Evolutionary conservation across 1,284 basidiomycete genomes (phyloP).

Genomic region (Pholiota adiposa): DNA sequence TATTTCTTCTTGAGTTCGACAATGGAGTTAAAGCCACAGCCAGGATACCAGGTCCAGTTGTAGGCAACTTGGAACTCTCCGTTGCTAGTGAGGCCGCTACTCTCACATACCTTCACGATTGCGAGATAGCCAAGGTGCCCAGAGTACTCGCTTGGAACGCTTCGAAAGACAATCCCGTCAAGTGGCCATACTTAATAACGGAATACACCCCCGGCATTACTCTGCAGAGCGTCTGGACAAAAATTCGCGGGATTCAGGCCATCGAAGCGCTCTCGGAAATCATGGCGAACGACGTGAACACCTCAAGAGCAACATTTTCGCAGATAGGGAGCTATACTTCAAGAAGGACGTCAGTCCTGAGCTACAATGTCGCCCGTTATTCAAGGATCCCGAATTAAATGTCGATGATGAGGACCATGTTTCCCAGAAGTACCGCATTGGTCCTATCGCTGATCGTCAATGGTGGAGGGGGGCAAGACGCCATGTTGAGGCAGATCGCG

Average conservation of each 20-base stretch:
- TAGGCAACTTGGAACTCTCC: not conserved
- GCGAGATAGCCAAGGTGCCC: not conserved
- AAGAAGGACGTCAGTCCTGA: not conserved
- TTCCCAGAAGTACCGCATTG: not conserved
- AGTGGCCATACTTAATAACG: not conserved
- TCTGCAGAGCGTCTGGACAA: not conserved
- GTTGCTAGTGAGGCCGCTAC: not conserved
- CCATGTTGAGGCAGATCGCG: not conserved
- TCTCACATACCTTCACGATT: not conserved
- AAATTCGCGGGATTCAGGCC: not conserved
- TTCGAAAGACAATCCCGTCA: not conserved
- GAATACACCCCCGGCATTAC: not conserved
- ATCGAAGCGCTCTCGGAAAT: not conserved
- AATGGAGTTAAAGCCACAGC: not conserved
- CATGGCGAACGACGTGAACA: not conserved
- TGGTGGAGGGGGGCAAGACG: not conserved
- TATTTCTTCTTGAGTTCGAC: not conserved
- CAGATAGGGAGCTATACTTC: not conserved
- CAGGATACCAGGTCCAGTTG: not conserved
- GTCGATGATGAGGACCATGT: not conserved
- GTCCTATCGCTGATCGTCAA: not conserved
- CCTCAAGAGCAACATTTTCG: not conserved
- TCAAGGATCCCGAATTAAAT: not conserved
- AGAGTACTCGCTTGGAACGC: not conserved
- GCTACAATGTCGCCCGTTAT: not conserved